These are phyloP conservation scores for Trichoderma hamatum DNA, from an alignment of 2,329 filamentous ascomycete genomes.

Conservation along the genomic window DNA sequence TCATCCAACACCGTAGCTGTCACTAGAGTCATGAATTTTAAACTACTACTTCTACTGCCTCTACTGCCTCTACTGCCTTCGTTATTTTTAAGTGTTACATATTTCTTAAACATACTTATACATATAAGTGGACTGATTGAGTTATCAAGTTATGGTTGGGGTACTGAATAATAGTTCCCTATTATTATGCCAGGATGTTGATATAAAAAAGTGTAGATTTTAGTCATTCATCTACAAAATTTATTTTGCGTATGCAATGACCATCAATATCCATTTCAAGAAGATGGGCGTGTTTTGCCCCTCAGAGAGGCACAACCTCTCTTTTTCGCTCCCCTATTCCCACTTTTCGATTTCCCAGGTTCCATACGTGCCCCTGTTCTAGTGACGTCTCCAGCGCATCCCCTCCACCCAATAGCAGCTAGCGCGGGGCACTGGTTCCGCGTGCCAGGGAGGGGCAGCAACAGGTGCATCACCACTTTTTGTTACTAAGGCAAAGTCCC, in stretches of 20 bases:
- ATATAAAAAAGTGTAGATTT: too few species aligned
- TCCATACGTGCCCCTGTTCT: neutral
- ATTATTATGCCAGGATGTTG: too few species aligned
- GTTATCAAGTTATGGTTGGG: too few species aligned
- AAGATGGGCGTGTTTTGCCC: neutral
- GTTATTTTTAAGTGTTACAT: too few species aligned
- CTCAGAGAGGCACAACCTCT: neutral
- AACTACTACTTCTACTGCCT: too few species aligned
- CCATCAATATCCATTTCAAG: neutral
- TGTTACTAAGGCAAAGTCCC: neutral
- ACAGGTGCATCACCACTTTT: neutral
- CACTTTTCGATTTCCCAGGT: neutral
- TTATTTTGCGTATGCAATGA: neutral
- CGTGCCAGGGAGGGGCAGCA: slow-evolving; percentile 4
- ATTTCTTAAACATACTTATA: too few species aligned
- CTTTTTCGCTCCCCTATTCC: neutral
- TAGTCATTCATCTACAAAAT: too few species aligned
- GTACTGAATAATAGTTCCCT: too few species aligned
- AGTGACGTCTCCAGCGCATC: slow-evolving; percentile 23
- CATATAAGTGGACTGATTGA: too few species aligned
- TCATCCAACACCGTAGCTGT: too few species aligned
- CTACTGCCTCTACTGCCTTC: too few species aligned
- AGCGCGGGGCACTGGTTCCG: slow-evolving; percentile 16
- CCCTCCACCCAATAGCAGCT: slow-evolving; percentile 17
- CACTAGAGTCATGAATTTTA: too few species aligned